Conservation (phyloP, 495 filamentous ascomycete genomes). For the Chlorociboria aeruginascens region DNA sequence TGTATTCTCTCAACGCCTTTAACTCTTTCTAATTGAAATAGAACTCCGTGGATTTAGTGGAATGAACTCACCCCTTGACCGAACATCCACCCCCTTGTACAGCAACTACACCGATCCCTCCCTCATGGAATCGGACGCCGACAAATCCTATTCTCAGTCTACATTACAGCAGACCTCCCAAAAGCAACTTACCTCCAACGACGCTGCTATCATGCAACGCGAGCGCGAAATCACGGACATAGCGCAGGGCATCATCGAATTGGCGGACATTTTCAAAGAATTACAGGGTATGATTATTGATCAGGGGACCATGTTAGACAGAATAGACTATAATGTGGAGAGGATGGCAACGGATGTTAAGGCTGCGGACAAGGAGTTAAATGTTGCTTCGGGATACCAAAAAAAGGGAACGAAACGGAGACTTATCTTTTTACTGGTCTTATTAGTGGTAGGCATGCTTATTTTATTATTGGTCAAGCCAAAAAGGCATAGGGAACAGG, state of each 20-base stretch:
- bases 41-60: conserved; percentile 69
- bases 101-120: conserved; percentile 52
- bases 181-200: conserved; percentile 61
- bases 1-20: conserved; percentile 7
- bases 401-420: conserved; percentile 80
- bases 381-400: conserved; percentile 77
- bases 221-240: conserved; percentile 98
- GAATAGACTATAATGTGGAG: conserved; percentile 98
- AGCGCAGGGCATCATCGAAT: conserved; percentile 92
- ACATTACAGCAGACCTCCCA: conserved; percentile 67
- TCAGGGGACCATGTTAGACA: conserved; percentile 93
- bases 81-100: conserved; percentile 50
- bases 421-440: conserved; percentile 71
- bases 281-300: conserved; percentile 95
- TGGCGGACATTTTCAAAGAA: conserved; percentile 92
- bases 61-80: conserved; percentile 28
- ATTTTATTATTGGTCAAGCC: conserved; percentile 82
- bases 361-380: conserved; percentile 82
- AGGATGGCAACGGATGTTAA: conserved; percentile 83
- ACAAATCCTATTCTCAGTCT: conserved; percentile 83
- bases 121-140: conserved; percentile 77
- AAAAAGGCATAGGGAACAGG: conserved; percentile 32
- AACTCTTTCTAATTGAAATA: conserved; percentile 26
- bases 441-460: conserved; percentile 74
- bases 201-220: conserved; percentile 76